A percentile compares a stretch with the other conserved stretches of the same genome.
phyloP scores from a whole-genome alignment of 129 eudicot genomes.

The Arctium minus region DNA sequence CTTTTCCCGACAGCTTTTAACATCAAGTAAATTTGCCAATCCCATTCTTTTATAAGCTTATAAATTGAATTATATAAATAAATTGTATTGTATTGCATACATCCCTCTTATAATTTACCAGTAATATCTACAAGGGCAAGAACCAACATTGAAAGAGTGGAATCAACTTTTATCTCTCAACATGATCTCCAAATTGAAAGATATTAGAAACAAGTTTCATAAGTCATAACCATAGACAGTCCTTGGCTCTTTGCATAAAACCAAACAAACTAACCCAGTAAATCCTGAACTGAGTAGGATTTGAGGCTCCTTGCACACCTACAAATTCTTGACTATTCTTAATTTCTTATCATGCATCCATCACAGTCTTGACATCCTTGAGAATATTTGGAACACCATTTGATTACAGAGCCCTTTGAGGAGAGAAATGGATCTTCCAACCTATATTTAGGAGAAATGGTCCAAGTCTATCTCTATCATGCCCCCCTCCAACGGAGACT shows the following conservation, averaged over 20 bases:
- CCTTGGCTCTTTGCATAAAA: neutral
- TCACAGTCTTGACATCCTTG: conserved; percentile 33
- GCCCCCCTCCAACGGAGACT: neutral
- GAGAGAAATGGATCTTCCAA: neutral
- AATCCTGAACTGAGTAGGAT: neutral
- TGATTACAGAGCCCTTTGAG: neutral
- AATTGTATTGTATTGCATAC: neutral
- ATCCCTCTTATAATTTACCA: conserved; percentile 31
- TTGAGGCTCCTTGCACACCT: conserved; percentile 56
- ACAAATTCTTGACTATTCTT: conserved; percentile 39
- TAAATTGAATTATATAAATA: conserved; percentile 13
- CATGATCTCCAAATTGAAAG: conserved; percentile 35
- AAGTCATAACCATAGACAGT: conserved; percentile 5
- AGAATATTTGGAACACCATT: neutral
- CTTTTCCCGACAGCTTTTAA: conserved; percentile 9
- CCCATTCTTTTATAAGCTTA: neutral
- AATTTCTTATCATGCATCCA: conserved; percentile 28
- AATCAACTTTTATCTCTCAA: conserved; percentile 61
- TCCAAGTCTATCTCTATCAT: no score
- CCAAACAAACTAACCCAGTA: neutral
- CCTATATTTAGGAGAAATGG: neutral
- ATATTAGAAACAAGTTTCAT: conserved; percentile 56
- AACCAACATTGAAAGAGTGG: conserved; percentile 37
- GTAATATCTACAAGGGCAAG: conserved; percentile 52
- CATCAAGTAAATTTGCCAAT: neutral